phyloP scores from a whole-genome alignment of 23 red algal species.

The Agarophyton chilense region DNA sequence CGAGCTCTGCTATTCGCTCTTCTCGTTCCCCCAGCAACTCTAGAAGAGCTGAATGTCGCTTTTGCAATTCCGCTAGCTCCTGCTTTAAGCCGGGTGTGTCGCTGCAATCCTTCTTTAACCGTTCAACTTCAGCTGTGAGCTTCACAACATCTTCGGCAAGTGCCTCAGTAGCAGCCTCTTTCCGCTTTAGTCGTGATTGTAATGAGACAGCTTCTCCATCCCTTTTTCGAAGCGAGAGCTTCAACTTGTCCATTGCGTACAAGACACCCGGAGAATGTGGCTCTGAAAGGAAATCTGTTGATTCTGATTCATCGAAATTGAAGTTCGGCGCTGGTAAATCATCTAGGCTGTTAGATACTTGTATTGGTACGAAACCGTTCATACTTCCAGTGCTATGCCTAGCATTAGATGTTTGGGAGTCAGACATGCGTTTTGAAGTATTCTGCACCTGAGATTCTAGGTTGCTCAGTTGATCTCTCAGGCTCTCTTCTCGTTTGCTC shows the following conservation, averaged over 20 bases:
- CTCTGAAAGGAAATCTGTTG: constrained; percentile 25
- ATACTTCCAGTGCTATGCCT: constrained; percentile 5
- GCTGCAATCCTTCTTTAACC: constrained; percentile 19
- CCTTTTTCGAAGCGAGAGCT: constrained; percentile 54
- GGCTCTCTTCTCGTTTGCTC: constrained; percentile 33
- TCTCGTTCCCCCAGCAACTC: constrained; percentile 86
- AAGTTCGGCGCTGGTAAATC: constrained; percentile 11
- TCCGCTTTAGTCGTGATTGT: constrained; percentile 56
- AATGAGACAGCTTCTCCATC: constrained; percentile 62
- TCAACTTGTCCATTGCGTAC: constrained; percentile 61
- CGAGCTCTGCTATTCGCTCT: constrained; percentile 82
- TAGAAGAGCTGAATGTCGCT: constrained; percentile 57
- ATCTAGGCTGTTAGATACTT: constrained; percentile 33
- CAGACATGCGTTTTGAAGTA: neutral
- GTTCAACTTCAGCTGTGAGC: constrained; percentile 63
- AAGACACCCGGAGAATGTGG: constrained; percentile 37
- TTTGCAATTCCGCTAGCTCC: constrained; percentile 55
- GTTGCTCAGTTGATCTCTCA: constrained; percentile 30
- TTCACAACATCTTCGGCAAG: constrained; percentile 66
- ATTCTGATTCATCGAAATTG: constrained; percentile 18
- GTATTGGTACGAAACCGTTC: neutral
- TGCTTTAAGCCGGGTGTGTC: constrained; percentile 49
- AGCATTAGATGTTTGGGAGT: neutral
- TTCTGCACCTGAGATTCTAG: constrained; percentile 45
- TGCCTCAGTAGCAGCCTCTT: constrained; percentile 57